Evolutionary conservation across 495 filamentous ascomycete genomes (phyloP).

Genomic region (Penicillium mononematosum): DNA sequence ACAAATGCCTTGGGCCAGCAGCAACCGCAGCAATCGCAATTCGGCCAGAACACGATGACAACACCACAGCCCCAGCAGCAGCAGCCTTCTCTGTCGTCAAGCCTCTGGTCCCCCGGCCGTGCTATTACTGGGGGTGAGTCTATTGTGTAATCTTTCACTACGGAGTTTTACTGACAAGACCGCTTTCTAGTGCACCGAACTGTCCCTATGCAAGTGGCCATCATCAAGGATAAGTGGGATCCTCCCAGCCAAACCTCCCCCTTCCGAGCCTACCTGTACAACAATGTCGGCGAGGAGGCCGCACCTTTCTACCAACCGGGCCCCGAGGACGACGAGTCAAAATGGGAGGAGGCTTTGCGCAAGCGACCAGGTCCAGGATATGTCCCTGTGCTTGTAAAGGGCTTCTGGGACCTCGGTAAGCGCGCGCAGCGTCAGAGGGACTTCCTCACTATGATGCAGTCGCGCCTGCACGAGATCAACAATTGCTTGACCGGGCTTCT

Average conservation of each 20-base stretch:
- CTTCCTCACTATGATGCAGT: constrained; percentile 68
- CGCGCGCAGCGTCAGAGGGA: constrained; percentile 76
- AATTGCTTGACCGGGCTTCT: constrained; percentile 73
- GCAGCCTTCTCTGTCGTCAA: constrained; percentile 43
- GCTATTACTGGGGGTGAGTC: constrained; percentile 45
- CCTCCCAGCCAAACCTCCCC: constrained; percentile 65
- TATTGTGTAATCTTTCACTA: neutral
- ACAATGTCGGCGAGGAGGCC: constrained; percentile 73
- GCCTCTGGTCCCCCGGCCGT: constrained; percentile 49
- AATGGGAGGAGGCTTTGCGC: constrained; percentile 90
- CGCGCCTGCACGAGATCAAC: constrained; percentile 90
- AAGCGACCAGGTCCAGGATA: constrained; percentile 76
- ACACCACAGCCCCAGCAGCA: constrained; percentile 37
- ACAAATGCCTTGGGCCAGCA: constrained; percentile 36
- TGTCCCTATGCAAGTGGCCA: constrained; percentile 78
- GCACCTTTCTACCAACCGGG: constrained; percentile 81
- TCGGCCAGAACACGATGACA: constrained; percentile 31
- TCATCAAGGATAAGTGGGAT: constrained; percentile 82
- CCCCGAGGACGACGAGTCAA: constrained; percentile 71
- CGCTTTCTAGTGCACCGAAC: constrained; percentile 62
- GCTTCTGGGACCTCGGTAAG: constrained; percentile 69
- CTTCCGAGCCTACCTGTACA: constrained; percentile 93
- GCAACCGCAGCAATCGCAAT: constrained; percentile 37
- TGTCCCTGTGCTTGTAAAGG: constrained; percentile 70
- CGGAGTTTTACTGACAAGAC: constrained; percentile 11